Conservation (phyloP, 495 filamentous ascomycete genomes). For the Rhypophila decipiens region DNA sequence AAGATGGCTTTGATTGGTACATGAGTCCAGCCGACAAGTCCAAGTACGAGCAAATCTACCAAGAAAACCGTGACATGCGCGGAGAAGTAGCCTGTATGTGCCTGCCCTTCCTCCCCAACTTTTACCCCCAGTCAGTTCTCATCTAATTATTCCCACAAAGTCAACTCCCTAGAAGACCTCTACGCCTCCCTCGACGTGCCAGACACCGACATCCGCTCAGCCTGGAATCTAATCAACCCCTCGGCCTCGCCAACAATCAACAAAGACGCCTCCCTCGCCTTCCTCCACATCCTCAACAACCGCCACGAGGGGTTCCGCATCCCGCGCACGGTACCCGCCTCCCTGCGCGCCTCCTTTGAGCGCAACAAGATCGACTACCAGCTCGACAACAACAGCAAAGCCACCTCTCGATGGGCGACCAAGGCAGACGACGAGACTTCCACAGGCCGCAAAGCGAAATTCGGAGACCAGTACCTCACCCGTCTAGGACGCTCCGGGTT, state of each 20-base stretch:
- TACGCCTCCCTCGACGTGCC: slow-evolving; percentile 91
- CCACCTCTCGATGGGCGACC: slow-evolving; percentile 56
- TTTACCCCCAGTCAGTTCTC: not conserved
- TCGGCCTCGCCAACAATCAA: slow-evolving; percentile 70
- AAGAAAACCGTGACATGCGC: slow-evolving; percentile 74
- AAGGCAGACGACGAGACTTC: slow-evolving; percentile 64
- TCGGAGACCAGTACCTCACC: slow-evolving; percentile 92
- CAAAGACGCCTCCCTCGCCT: slow-evolving; percentile 89
- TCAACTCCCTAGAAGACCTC: slow-evolving; percentile 72
- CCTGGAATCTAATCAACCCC: slow-evolving; percentile 97
- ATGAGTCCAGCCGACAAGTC: slow-evolving; percentile 85
- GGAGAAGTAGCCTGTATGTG: slow-evolving; percentile 74
- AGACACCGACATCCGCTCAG: slow-evolving; percentile 86
- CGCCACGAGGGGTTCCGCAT: slow-evolving; percentile 94
- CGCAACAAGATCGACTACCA: slow-evolving; percentile 93
- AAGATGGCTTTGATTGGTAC: slow-evolving; percentile 98
- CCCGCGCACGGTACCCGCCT: slow-evolving; percentile 86
- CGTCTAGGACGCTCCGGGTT: slow-evolving; percentile 75
- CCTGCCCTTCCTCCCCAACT: not conserved
- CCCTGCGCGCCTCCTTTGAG: slow-evolving; percentile 84
- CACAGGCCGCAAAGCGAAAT: slow-evolving; percentile 87
- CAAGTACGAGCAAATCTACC: slow-evolving; percentile 96
- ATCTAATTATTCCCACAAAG: slow-evolving; percentile 31
- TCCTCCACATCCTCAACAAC: slow-evolving; percentile 92
- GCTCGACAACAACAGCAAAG: slow-evolving; percentile 58